phyloP scores from a whole-genome alignment of 2,329 filamentous ascomycete species.

The Beauveria australis region DNA sequence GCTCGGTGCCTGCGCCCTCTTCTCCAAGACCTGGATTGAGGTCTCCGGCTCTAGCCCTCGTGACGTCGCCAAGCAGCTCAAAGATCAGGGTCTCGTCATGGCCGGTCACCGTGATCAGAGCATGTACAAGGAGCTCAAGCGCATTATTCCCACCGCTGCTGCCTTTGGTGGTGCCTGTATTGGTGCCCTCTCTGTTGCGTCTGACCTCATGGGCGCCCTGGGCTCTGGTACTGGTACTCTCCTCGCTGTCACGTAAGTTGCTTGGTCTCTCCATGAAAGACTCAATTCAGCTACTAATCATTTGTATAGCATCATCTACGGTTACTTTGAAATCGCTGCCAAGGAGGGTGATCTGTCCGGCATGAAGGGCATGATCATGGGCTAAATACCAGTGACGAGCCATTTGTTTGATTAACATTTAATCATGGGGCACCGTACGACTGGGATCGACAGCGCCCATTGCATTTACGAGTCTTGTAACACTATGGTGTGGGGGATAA shows the following conservation, averaged over 20 bases:
- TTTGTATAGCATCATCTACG: conserved; percentile 83
- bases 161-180: conserved; percentile 99
- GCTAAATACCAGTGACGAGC: conserved; percentile 33
- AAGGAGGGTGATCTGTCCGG: conserved; percentile 94
- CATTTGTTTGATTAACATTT: conserved; percentile 8
- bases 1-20: conserved; percentile 93
- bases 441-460: background rate
- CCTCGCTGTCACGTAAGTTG: conserved; percentile 90
- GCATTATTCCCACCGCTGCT: conserved; percentile 94
- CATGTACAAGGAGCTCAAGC: conserved; percentile 99
- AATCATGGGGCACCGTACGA: conserved; percentile 7
- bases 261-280: background rate
- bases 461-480: conserved; percentile 12
- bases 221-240: conserved; percentile 97
- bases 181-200: conserved; percentile 90
- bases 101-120: conserved; percentile 98
- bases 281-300: conserved; percentile 22
- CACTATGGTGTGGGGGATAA: conserved; percentile 11
- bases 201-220: conserved; percentile 90
- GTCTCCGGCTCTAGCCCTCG: conserved; percentile 95
- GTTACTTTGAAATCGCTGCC: conserved; percentile 98
- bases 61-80: conserved; percentile 98
- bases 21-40: conserved; percentile 99
- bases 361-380: conserved; percentile 67
- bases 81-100: conserved; percentile 99